Base-by-base conservation (phyloP, 352 stramenopile genomes). In the Chrysophaeum taylorii region DNA sequence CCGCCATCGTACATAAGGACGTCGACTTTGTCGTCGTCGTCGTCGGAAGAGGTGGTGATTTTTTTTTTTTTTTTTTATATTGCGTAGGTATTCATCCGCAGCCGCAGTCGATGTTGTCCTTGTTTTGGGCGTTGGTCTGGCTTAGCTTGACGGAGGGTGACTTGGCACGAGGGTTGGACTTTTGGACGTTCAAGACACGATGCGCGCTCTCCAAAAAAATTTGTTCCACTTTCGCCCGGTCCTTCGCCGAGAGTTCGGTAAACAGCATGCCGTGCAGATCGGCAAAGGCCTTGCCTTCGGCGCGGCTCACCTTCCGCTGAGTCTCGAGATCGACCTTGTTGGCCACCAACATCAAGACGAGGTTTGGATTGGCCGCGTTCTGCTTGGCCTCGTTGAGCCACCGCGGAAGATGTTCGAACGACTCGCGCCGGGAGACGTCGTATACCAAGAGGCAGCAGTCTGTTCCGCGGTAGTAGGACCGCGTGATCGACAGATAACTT, bases 241-340 rank as follows among this genome's bases (percentile, higher is more conserved):
- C 89, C 77, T 93, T 92, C 21, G 88, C 88, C 60, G 81, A 90
- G 16, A 86, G 92, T 75, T 94, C 87, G 14, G 93, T 76, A 72
- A 92, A 94, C 39, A 83, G 80, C 73, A 92, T 92, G 37, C 83
- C 85, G 57, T 92, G 76, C 61, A 85, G 89, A 71, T 92, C 85
- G 29, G 87, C 87, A 69, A 93, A 90, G 18, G 83, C 85, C 79
- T 92, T 31, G 50, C 63, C 70, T 25, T 45, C 36, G 23, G 38
- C 69, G 16, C 21, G 21, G 37, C 31, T 36, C 41, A 69, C 41
- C 35, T 53, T 25, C 12, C 48, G n/a, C n/a, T 61, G 14, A 4
- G 2, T 85, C 63, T 81, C 88, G 70, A 93, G 76, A 86, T 94
- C 88, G 76, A 85, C 91, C 84, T 94, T 94, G 83, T 94, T 94